A percentile compares a stretch with the other conserved stretches of the same genome.
These are phyloP conservation scores for Zygoascus bituminiphila DNA, from an alignment of 805 yeast species.

Conservation along the genomic window DNA sequence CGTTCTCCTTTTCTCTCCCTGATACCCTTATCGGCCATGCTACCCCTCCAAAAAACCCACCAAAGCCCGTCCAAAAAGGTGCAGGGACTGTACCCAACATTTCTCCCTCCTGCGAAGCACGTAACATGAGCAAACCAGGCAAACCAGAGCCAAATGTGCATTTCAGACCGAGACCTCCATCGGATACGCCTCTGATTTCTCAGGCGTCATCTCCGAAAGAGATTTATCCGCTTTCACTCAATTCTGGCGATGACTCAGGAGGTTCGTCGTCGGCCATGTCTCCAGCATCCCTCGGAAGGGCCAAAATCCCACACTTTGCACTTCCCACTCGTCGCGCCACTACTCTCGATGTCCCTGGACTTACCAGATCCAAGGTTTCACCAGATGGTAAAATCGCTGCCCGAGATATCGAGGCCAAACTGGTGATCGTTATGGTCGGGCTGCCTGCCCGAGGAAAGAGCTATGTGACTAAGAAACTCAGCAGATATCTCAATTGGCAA, in stretches of 20 bases:
- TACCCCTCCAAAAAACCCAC: neutral
- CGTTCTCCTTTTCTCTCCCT: too few relatives aligned
- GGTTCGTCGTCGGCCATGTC: conserved; percentile 7
- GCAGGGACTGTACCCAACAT: neutral
- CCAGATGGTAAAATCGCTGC: conserved; percentile 48
- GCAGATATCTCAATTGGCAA: conserved; percentile 86
- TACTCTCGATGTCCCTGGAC: conserved; percentile 87
- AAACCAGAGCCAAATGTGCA: neutral
- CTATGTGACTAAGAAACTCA: conserved; percentile 83
- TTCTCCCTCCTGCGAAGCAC: neutral
- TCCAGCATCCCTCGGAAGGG: neutral
- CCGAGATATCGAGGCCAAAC: conserved; percentile 67
- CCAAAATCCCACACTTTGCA: conserved; percentile 16
- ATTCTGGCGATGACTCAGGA: neutral
- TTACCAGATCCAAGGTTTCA: conserved; percentile 68
- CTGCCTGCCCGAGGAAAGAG: conserved; percentile 91
- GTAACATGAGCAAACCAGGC: neutral
- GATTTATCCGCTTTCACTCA: neutral
- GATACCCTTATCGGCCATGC: neutral
- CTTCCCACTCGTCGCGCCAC: conserved; percentile 49
- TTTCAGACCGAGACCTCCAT: conserved; percentile 18
- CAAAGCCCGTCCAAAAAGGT: too few relatives aligned
- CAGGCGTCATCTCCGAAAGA: conserved; percentile 17
- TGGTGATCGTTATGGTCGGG: conserved; percentile 95
- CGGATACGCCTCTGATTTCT: conserved; percentile 20